phyloP scores from a whole-genome alignment of 139 green algal species.

The Pedinophyceae sp. region DNA sequence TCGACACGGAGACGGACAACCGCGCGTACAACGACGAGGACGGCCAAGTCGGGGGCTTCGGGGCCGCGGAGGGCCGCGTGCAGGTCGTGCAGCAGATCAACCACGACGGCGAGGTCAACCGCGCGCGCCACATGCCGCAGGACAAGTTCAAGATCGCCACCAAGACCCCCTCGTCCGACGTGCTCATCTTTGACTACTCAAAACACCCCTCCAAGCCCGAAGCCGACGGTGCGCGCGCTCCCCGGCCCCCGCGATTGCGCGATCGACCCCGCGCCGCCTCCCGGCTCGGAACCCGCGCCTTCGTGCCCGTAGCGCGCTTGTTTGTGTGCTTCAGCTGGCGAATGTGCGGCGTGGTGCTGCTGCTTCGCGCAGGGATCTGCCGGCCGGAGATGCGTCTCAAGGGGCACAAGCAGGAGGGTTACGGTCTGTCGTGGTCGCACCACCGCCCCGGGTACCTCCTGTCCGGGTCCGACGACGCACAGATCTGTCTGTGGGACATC shows the following conservation, averaged over 20 bases:
- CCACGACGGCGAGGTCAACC: slow-evolving; percentile 97
- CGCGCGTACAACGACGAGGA: slow-evolving; percentile 74
- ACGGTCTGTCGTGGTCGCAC: slow-evolving; percentile 89
- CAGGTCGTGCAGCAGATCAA: slow-evolving; percentile 93
- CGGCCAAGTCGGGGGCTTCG: slow-evolving; percentile 81
- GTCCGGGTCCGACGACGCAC: slow-evolving; percentile 85
- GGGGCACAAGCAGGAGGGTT: slow-evolving; percentile 85
- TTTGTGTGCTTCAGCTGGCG: too few species aligned
- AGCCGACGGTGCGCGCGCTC: too few species aligned
- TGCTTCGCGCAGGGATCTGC: too few species aligned
- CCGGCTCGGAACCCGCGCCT: too few species aligned
- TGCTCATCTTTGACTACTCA: slow-evolving; percentile 96
- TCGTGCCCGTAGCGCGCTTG: too few species aligned
- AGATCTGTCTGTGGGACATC: slow-evolving; percentile 99
- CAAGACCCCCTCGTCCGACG: slow-evolving; percentile 80
- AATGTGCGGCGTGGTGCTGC: too few species aligned
- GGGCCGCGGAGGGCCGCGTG: slow-evolving; percentile 54
- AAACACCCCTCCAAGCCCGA: slow-evolving; percentile 85
- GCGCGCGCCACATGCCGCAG: slow-evolving; percentile 50
- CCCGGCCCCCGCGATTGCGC: too few species aligned
- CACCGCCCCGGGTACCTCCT: slow-evolving; percentile 73
- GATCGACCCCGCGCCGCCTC: too few species aligned
- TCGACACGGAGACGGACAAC: slow-evolving; percentile 47
- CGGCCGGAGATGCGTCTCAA: slow-evolving; percentile 74
- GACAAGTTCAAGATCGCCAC: slow-evolving; percentile 9